Conservation (phyloP, 208 protist genomes). For the Leishmania major region DNA sequence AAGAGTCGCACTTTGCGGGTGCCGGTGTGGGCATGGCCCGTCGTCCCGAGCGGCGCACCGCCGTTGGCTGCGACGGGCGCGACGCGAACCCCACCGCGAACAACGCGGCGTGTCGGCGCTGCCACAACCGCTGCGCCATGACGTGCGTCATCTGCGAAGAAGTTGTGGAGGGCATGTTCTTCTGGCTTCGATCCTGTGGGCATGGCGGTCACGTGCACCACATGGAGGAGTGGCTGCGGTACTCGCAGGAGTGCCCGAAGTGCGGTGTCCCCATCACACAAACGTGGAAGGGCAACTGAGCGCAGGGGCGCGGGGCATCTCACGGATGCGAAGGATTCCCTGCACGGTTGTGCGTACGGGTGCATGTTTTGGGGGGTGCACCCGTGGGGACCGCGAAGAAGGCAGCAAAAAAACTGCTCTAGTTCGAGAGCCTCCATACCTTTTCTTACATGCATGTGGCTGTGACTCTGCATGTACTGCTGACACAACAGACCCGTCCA, state of each 20-base stretch:
- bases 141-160: slow-evolving; percentile 84
- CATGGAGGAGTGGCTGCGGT: slow-evolving; percentile 74
- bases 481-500: background rate
- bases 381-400: background rate
- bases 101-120: slow-evolving; percentile 65
- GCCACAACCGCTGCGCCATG: slow-evolving; percentile 51
- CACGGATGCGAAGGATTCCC: background rate
- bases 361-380: background rate
- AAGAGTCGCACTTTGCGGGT: slow-evolving; percentile 11
- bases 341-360: background rate
- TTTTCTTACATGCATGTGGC: background rate
- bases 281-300: slow-evolving; percentile 33
- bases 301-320: background rate
- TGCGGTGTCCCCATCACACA: slow-evolving; percentile 64
- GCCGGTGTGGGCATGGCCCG: background rate
- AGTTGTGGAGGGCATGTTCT: slow-evolving; percentile 83
- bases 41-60: slow-evolving; percentile 12
- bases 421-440: background rate
- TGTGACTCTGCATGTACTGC: background rate
- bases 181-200: slow-evolving; percentile 80
- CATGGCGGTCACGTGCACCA: slow-evolving; percentile 88
- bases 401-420: background rate
- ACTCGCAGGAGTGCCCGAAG: slow-evolving; percentile 70
- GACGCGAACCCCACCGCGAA: slow-evolving; percentile 22
- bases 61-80: slow-evolving; percentile 10